Base-by-base conservation (phyloP, 176 grass and related monocot genomes). In the Leersia perrieri region DNA sequence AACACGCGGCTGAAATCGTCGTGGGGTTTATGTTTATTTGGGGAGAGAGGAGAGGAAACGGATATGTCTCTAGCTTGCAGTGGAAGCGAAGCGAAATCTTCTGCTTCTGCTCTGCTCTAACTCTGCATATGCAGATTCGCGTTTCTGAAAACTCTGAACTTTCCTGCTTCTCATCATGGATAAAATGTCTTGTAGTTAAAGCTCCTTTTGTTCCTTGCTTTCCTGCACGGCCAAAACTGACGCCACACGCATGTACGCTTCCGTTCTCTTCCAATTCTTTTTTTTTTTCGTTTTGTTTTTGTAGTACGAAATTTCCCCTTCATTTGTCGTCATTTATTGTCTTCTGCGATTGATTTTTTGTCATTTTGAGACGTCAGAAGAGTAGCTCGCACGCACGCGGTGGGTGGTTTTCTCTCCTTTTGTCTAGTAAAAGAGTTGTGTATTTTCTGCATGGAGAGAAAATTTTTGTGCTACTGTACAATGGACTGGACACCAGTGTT, bases 51-150 rank as follows among this genome's bases (percentile, higher is more conserved):
- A 22, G 11, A 40, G 7, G 30, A 65, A 77, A 79, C 8, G 75
- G 75, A 84, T 26, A 51, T 53, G 70, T 63, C 25, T 39, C 10
- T 88, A 11, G 76, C 82, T 70, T 75, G 76, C 82, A 5, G 11
- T 5, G 82, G 76, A 80, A 63, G 82, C 81, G 82, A 75, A 18
- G 36, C 36, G 36, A 39, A n/a, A n/a, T n/a, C n/a, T n/a, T n/a
- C n/a, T n/a, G 45, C 45, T 51, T 51, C 45, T 51, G 45, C 41
- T 44, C 41, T 15, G 9, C 41, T 44, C 41, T n/a, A n/a, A n/a
- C 39, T 41, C 39, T 41, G 39, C 7, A 41, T 7, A 1, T 55
- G 53, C 53, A 58, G 53, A 38, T 7, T 8, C 45, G 14, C 45
- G 45, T 58, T 58, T 58, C 53, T 58, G 53, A 58, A 58, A 18